These are phyloP conservation scores for Trypanosoma melophagium DNA, from an alignment of 208 protist genomes.

Conservation along the genomic window DNA sequence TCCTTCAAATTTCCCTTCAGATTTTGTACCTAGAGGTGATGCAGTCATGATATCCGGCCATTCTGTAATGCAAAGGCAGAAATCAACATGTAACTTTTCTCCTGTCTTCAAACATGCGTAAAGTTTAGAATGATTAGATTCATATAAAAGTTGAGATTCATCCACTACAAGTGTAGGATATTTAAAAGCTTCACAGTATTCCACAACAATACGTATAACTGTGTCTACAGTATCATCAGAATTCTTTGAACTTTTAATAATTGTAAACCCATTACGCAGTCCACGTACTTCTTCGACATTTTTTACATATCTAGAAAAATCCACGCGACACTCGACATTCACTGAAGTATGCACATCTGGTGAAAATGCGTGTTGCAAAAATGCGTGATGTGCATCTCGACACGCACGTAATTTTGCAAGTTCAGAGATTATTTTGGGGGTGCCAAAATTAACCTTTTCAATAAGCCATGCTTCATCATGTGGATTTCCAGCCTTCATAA, in stretches of 20 bases:
- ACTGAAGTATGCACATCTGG: conserved; percentile 23
- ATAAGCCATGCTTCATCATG: conserved; percentile 65
- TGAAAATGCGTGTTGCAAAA: conserved; percentile 24
- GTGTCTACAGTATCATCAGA: conserved; percentile 33
- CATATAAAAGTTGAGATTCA: conserved; percentile 49
- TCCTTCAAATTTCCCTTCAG: conserved; percentile 4
- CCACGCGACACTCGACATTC: conserved; percentile 39
- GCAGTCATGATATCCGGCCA: conserved; percentile 54
- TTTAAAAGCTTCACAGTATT: conserved; percentile 43
- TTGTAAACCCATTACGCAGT: conserved; percentile 56
- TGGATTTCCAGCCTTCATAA: conserved; percentile 5
- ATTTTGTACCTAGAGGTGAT: neutral
- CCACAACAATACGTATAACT: conserved; percentile 23
- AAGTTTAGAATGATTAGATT: conserved; percentile 32
- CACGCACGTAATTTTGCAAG: conserved; percentile 23
- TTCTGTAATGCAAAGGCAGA: conserved; percentile 53
- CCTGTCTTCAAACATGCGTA: conserved; percentile 28
- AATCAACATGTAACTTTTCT: conserved; percentile 35
- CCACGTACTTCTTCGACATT: conserved; percentile 48
- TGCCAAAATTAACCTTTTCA: conserved; percentile 46
- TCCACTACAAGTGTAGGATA: conserved; percentile 58
- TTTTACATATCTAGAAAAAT: conserved; percentile 58
- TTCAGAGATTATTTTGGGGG: conserved; percentile 37
- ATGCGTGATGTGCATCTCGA: conserved; percentile 16
- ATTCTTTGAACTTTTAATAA: conserved; percentile 32